Evolutionary conservation across 768 basidiomycete species (phyloP).

Genomic region (Podaxis mareebaensis): DNA sequence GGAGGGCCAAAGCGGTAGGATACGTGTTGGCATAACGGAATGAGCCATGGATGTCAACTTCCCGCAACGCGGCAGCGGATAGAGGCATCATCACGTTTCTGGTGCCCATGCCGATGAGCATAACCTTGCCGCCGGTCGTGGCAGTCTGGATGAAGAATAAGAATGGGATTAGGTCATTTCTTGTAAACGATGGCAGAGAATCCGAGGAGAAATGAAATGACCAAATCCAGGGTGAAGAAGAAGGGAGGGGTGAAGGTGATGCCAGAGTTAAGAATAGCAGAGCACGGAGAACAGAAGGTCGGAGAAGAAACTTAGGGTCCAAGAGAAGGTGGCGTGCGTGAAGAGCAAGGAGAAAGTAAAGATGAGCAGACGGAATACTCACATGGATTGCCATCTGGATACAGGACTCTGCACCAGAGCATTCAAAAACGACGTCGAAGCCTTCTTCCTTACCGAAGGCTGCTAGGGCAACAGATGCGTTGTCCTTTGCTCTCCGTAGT

Average conservation of each 20-base stretch:
- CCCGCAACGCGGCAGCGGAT: constrained; percentile 77
- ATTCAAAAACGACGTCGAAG: constrained; percentile 93
- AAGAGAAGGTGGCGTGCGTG: constrained; percentile 6
- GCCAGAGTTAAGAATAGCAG: constrained; percentile 13
- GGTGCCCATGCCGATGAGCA: constrained; percentile 96
- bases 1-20: constrained; percentile 77
- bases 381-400: constrained; percentile 92
- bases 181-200: not conserved
- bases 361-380: constrained; percentile 35
- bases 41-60: constrained; percentile 90
- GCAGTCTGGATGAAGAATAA: constrained; percentile 57
- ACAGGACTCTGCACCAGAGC: constrained; percentile 90
- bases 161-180: constrained; percentile 5
- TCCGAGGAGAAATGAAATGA: constrained; percentile 19
- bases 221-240: constrained; percentile 6
- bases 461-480: constrained; percentile 48
- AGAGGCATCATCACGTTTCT: constrained; percentile 82
- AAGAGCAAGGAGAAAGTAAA: constrained; percentile 7
- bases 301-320: constrained; percentile 2
- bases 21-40: constrained; percentile 94
- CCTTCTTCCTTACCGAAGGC: constrained; percentile 69
- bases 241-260: not conserved
- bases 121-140: constrained; percentile 82
- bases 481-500: constrained; percentile 62
- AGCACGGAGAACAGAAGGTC: not conserved